Evolutionary conservation across 2,329 filamentous ascomycete genomes (phyloP), one percentile per base, ranked within the genome.

Genomic region (Escovopsis sp.): DNA sequence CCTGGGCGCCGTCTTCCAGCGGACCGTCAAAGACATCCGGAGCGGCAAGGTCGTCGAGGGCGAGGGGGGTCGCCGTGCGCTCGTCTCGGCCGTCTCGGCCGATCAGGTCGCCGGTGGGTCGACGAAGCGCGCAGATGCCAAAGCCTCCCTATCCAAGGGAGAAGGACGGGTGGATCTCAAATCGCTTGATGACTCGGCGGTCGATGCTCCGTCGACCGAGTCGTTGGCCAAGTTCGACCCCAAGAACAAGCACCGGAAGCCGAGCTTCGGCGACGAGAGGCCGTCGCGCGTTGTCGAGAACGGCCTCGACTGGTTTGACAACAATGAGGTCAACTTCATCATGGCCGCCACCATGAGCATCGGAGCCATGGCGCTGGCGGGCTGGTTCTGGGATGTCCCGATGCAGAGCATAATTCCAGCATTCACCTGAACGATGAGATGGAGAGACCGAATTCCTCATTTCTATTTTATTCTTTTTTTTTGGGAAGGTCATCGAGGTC

Each of bases 271-370:
- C 3, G 65, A 70, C 44, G 63, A 69, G 43, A 69, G 68, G 52
- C 73, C 80, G 46, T 80, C 78, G 41, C 67, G 82, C 15, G 65
- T 77, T 5, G 62, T 80, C 6, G 77, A 84, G 61, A 82, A 68
- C 51, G 86, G 57, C 40, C 69, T 64, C 74, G 74, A 94, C 57
- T 59, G 93, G 47, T 67, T 98, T 44, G 87, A 94, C 61, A 98
- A 98, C 61, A 98, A 98, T 60, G 83, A 85, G 43, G 87, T 98
- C 53, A 98, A 98, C 60, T 76, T 95, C 45, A 60, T 89, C 44
- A 96, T 95, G 89, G 88, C 89, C 0, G 70, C 76, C 12, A 69
- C 70, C 4, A 88, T 94, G 75, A 94, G 85, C 57, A 49, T 87
- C 15, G 75, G 80, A 4, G 83, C 80, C 4, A 93, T 96, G 76